A percentile compares a stretch with the other conserved stretches of the same genome.
Evolutionary conservation across 495 filamentous ascomycete species (phyloP).

Genomic region (Daldinia grandis): DNA sequence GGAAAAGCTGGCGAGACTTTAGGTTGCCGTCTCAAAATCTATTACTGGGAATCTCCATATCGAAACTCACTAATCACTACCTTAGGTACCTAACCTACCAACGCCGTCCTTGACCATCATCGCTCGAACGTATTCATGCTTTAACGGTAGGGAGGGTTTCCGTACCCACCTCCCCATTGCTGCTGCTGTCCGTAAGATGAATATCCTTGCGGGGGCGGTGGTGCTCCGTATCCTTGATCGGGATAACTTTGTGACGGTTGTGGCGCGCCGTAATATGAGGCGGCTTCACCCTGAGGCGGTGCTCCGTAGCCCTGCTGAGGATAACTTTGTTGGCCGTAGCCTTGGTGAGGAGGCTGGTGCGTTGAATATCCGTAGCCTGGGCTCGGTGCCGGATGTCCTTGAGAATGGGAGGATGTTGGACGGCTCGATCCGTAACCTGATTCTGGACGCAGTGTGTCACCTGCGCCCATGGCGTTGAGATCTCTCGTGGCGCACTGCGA

Average conservation of each 20-base stretch:
- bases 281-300: constrained; percentile 39
- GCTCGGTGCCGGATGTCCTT: constrained; percentile 10
- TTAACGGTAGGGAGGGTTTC: constrained; percentile 30
- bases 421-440: constrained; percentile 35
- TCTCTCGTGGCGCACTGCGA: constrained; percentile 57
- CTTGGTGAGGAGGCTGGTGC: constrained; percentile 17
- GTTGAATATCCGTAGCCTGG: constrained; percentile 27
- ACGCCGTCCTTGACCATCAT: neutral
- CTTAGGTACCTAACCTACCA: too few relatives aligned
- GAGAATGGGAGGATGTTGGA: constrained; percentile 32
- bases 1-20: neutral
- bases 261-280: constrained; percentile 37
- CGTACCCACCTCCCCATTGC: constrained; percentile 40
- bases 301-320: constrained; percentile 27
- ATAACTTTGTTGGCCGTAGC: constrained; percentile 29
- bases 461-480: constrained; percentile 48
- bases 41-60: neutral
- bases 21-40: neutral
- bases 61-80: neutral
- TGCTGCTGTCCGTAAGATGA: constrained; percentile 40
- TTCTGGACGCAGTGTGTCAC: constrained; percentile 15
- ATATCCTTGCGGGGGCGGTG: constrained; percentile 38
- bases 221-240: constrained; percentile 34
- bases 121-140: neutral
- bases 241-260: constrained; percentile 26